Conservation (phyloP, 768 basidiomycete species). For the Pleurotus salmoneostramineus region DNA sequence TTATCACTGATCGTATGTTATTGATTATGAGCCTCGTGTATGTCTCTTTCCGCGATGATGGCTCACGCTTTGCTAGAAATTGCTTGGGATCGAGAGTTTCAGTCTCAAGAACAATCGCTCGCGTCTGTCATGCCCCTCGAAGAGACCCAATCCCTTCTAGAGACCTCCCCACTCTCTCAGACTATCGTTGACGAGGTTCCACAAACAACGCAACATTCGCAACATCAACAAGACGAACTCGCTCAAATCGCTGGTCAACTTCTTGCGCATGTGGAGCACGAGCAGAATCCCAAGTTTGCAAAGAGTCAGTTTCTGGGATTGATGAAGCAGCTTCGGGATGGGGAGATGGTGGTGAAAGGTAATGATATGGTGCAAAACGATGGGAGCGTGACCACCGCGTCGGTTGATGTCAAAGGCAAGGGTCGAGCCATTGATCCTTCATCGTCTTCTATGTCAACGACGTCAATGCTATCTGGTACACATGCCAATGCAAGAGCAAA, state of each 20-base stretch:
- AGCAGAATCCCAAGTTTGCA: conserved; percentile 81
- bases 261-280: conserved; percentile 69
- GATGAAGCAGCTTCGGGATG: conserved; percentile 83
- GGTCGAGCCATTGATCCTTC: conserved; percentile 39
- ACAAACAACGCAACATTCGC: conserved; percentile 9
- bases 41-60: neutral
- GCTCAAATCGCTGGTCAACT: conserved; percentile 77
- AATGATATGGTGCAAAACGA: conserved; percentile 68
- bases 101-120: conserved; percentile 45
- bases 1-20: conserved; percentile 40
- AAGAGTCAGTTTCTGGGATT: conserved; percentile 81
- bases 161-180: neutral
- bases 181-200: neutral
- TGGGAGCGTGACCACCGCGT: conserved; percentile 20
- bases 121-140: conserved; percentile 14
- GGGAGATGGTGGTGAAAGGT: conserved; percentile 72
- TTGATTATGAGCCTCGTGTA: neutral
- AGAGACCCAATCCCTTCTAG: neutral
- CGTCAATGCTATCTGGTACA: too few relatives aligned
- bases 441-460: too few relatives aligned
- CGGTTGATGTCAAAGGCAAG: conserved; percentile 63
- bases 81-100: conserved; percentile 66
- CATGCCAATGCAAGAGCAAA: too few relatives aligned
- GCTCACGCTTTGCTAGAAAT: conserved; percentile 24
- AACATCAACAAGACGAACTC: conserved; percentile 60